phyloP scores from a whole-genome alignment of 108 stramenopile genomes.

The Cylindrotheca fusiformis region DNA sequence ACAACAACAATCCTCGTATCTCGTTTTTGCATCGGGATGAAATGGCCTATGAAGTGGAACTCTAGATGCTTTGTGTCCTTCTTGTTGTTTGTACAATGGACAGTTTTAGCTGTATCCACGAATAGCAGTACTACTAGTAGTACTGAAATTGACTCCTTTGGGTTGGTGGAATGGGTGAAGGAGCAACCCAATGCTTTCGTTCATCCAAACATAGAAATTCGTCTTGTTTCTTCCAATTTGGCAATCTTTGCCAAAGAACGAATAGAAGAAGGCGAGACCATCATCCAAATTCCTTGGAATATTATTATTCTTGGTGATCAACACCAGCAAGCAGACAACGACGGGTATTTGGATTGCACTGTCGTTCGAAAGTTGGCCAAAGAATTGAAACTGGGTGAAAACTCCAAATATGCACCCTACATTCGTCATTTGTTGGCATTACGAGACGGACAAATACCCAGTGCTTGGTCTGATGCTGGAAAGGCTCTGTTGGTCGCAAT shows the following conservation, averaged over 20 bases:
- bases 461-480: constrained; percentile 13
- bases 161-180: constrained; percentile 6
- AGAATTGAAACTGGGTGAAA: constrained; percentile 46
- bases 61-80: too few relatives aligned
- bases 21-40: too few relatives aligned
- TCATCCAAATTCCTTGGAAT: constrained; percentile 37
- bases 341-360: constrained; percentile 19
- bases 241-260: constrained; percentile 41
- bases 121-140: too few relatives aligned
- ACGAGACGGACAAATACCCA: constrained; percentile 2
- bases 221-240: constrained; percentile 3
- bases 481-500: constrained; percentile 12
- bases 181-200: not conserved
- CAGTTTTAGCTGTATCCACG: too few relatives aligned
- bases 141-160: not conserved
- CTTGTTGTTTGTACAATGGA: too few relatives aligned
- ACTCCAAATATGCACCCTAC: constrained; percentile 61
- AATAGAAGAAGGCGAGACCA: constrained; percentile 20
- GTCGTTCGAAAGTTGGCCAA: constrained; percentile 20
- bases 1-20: too few relatives aligned
- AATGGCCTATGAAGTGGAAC: too few relatives aligned
- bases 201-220: constrained; percentile 2
- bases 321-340: not conserved
- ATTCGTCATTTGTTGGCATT: constrained; percentile 47
- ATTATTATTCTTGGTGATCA: constrained; percentile 10